phyloP scores from a whole-genome alignment of 2,329 filamentous ascomycete genomes.

The Phoma sp. region DNA sequence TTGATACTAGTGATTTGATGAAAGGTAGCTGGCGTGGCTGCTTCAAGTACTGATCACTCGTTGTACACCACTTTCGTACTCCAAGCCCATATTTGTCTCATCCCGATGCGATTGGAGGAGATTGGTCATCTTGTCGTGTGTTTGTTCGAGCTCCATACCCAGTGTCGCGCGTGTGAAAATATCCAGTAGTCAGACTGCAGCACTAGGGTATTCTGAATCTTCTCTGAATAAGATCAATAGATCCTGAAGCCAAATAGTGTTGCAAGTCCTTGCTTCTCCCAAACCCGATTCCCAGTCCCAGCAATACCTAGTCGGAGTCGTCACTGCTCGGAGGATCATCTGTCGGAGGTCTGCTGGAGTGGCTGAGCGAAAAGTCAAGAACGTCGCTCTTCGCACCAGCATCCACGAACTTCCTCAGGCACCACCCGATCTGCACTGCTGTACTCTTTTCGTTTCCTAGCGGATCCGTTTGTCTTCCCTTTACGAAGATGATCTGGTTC shows the following conservation, averaged over 20 bases:
- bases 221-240: too few species aligned
- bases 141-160: too few species aligned
- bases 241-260: too few species aligned
- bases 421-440: slow-evolving; percentile 55
- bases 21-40: neutral
- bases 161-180: too few species aligned
- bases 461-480: slow-evolving; percentile 51
- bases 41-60: too few species aligned
- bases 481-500: slow-evolving; percentile 56
- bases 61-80: neutral
- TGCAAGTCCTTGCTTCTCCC: too few species aligned
- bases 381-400: slow-evolving; percentile 51
- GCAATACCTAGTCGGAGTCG: slow-evolving; percentile 37
- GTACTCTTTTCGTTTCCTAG: slow-evolving; percentile 49
- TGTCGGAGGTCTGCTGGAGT: slow-evolving; percentile 47
- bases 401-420: slow-evolving; percentile 54
- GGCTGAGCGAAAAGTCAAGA: slow-evolving; percentile 52
- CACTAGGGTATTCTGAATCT: too few species aligned
- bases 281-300: neutral
- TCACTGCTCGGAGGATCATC: slow-evolving; percentile 41
- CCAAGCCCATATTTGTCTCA: neutral
- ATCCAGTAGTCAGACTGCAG: too few species aligned
- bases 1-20: slow-evolving; percentile 9
- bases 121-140: too few species aligned
- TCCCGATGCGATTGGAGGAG: too few species aligned